These are phyloP conservation scores for Aureobasidium namibiae DNA, from an alignment of 2,329 filamentous ascomycete genomes.

Conservation along the genomic window DNA sequence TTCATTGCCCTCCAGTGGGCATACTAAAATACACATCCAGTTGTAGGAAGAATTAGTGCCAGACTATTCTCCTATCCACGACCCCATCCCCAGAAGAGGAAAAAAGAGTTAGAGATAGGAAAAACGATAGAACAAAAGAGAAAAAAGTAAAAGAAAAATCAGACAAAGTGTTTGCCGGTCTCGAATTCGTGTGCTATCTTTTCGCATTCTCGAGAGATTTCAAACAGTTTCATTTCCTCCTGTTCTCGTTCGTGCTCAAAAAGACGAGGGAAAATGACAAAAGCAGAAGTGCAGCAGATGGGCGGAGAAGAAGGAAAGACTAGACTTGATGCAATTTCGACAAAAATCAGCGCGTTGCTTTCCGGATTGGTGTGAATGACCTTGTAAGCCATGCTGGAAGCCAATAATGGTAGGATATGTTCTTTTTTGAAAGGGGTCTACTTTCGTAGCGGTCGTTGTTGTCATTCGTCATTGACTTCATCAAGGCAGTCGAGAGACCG, in stretches of 20 bases:
- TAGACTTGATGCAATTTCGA: conserved; percentile 6
- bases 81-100: background rate
- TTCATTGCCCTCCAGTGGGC: background rate
- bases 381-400: conserved; percentile 7
- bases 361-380: background rate
- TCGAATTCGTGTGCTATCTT: conserved; percentile 10
- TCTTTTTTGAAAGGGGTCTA: conserved; percentile 16
- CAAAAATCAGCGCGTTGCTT: conserved; percentile 7
- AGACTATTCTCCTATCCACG: background rate
- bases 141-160: background rate
- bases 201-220: conserved; percentile 2
- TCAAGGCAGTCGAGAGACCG: conserved; percentile 15
- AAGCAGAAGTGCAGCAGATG: conserved; percentile 8
- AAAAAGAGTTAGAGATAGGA: background rate
- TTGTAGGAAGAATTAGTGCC: background rate
- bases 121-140: background rate
- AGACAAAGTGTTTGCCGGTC: conserved; percentile 1
- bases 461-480: conserved; percentile 19
- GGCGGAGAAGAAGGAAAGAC: background rate
- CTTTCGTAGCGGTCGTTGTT: conserved; percentile 18
- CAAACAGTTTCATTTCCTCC: conserved; percentile 1
- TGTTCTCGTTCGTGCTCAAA: background rate
- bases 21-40: background rate
- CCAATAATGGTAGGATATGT: conserved; percentile 14
- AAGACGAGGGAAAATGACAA: background rate